These are phyloP conservation scores for Bryum argenteum DNA, from an alignment of 225 moss, liverwort and hornwort genomes.

Conservation along the genomic window DNA sequence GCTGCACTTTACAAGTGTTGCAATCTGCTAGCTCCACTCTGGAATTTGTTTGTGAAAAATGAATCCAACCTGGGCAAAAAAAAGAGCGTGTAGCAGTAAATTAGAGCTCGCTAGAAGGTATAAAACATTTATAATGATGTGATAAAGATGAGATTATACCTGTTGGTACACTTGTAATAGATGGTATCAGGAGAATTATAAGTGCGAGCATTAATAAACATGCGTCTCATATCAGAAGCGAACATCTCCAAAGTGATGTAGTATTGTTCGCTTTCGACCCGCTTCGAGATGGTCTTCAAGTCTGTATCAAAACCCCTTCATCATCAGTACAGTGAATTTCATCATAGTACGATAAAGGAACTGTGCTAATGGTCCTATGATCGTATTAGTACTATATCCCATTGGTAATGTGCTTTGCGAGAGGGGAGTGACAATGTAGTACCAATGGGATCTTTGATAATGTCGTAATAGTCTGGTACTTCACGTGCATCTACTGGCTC, in stretches of 20 bases:
- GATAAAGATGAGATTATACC: conserved; percentile 43
- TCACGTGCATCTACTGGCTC: conserved; percentile 99
- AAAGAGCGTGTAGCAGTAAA: neutral
- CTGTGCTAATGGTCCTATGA: too few relatives aligned
- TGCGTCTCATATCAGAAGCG: conserved; percentile 92
- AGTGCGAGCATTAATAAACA: conserved; percentile 91
- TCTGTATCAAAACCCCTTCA: conserved; percentile 53
- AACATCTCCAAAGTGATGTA: conserved; percentile 96
- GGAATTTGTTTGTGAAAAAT: conserved; percentile 94
- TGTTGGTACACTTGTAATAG: conserved; percentile 93
- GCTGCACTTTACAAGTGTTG: conserved; percentile 46
- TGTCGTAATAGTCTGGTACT: conserved; percentile 96
- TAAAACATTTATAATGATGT: neutral
- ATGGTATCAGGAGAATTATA: conserved; percentile 97
- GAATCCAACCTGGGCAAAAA: conserved; percentile 82
- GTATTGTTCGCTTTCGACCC: conserved; percentile 91
- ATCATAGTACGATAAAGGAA: too few relatives aligned
- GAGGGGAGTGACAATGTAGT: conserved; percentile 15
- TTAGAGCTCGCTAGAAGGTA: too few relatives aligned
- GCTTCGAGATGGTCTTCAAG: conserved; percentile 86
- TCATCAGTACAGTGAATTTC: conserved; percentile 9
- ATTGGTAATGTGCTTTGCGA: conserved; percentile 11
- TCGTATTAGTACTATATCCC: too few relatives aligned
- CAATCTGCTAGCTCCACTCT: conserved; percentile 76
- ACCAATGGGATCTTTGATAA: conserved; percentile 99